Base-by-base conservation (phyloP, 1,284 basidiomycete genomes). In the Trichosporon inkin region DNA sequence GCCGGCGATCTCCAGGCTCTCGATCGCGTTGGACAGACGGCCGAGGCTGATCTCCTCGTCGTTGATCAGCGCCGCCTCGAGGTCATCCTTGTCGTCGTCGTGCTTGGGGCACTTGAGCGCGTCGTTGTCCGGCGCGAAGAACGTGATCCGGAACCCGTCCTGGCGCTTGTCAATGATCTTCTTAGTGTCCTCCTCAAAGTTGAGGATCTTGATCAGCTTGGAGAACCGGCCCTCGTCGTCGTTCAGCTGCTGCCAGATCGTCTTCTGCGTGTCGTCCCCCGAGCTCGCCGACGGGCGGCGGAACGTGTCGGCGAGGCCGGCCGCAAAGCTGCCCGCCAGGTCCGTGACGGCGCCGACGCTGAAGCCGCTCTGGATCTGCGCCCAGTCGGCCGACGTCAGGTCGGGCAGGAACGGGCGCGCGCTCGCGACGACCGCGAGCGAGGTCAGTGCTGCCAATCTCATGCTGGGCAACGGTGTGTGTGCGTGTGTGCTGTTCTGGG, bases 51-150 rank as follows among this genome's bases (percentile, higher is more conserved):
- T 28, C 17, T 56, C 54, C 41, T 53, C n/a, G 5, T 53, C 36
- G 36, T 40, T 20, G 35, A 44, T n/a, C 8, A 13, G 22, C 3
- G 36, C 32, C 6, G 56, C 22, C n/a, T 22, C 34, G 19, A 52
- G 49, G 24, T 59, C 58, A 51, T 74, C 67, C 17, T 78, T 75
- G 36, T 79, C 72, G 54, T 71, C 63, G 52, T 66, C 57, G 56
- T 71, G 73, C 17, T 68, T 59, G 32, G 71, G 73, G 8, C 68
- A 72, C 36, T 67, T 72, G 19, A 78, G 65, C 11, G 75, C 77
- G 39, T 76, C 73, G 61, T 80, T 76, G 66, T 78, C 74, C 39
- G 74, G 74, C 1, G 74, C 71, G 63, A 80, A 79, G 71, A 80
- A 79, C 28, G 79, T 80, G 63, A 79, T 75, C 52, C 68, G 67